Evolutionary conservation across 441 rosid species (phyloP), one percentile per base, ranked within the genome.

Genomic region (Mallotus japonicus): DNA sequence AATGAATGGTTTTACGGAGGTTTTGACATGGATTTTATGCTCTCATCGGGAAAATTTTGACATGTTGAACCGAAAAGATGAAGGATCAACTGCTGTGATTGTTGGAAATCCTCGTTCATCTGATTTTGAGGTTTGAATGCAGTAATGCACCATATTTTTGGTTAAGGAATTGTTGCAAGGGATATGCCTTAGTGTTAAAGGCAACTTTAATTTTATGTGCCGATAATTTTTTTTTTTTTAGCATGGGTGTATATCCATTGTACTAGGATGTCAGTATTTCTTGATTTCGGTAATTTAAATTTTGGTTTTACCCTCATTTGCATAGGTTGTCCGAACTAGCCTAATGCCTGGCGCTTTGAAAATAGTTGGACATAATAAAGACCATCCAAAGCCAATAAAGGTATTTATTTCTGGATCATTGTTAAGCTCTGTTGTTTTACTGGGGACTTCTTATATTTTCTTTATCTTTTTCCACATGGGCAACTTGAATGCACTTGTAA

Each of bases 321-420:
- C 24, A 58, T 76, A 92, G 98, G 90, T 82, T 78, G 89, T 87
- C 71, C 87, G 97, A 37, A 85, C 90, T 69, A 90, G 87, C 83
- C 91, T 95, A 50, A 90, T 95, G 98, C 94, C 91, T 55, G 97
- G 99, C 70, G 86, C 93, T 71, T 76, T 95, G 85, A 95, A 95
- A 82, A 84, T 93, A 55, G 79, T 88, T 78, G 95, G 89, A 69
- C 91, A 90, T 80, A 95, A 92, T 87, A 93, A 93, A 79, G 94
- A 92, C 81, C 92, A 93, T 76, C 94, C 97, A 63, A 95, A 95
- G 83, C 98, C 99, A 59, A 90, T 93, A 50, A 92, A 93, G 97
- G 99, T 93, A 82, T 34, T 37, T 28, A 0, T 67, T 72, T 61
- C 62, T 57, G 22, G 44, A 46, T 65, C 46, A 24, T 9, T 44